Evolutionary conservation across 305 asterid genomes (phyloP).

Genomic region (Caryopteris hybrid): DNA sequence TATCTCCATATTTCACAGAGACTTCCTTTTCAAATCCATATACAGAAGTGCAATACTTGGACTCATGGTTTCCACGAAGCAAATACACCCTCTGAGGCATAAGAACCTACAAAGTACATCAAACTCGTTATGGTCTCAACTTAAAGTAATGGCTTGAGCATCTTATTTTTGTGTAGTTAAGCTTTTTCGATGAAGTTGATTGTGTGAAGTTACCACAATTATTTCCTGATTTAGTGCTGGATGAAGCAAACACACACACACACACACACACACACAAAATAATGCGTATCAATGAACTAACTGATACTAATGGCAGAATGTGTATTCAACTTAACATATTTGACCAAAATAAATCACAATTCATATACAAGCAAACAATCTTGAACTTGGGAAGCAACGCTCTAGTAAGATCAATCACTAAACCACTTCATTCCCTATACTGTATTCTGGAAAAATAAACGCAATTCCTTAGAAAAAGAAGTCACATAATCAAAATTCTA

Average conservation of each 20-base stretch:
- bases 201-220: neutral
- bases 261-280: too few species aligned
- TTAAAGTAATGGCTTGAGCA: neutral
- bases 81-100: conserved; percentile 79
- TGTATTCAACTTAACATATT: conserved; percentile 20
- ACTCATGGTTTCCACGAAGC: conserved; percentile 95
- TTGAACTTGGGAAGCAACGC: neutral
- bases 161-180: neutral
- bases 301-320: neutral
- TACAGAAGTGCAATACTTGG: conserved; percentile 92
- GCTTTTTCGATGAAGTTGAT: neutral
- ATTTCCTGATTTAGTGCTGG: neutral
- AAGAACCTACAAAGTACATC: conserved; percentile 50
- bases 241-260: neutral
- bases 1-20: conserved; percentile 63
- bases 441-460: neutral
- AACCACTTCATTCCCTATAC: neutral
- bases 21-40: conserved; percentile 97
- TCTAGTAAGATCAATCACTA: conserved; percentile 6
- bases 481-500: too few species aligned
- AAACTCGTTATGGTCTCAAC: conserved; percentile 19
- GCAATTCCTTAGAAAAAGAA: neutral
- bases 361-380: neutral
- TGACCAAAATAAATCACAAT: neutral
- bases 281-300: neutral